Base-by-base conservation (phyloP, 371 early-diverging fungal species). In the Saksenaea oblongispora region DNA sequence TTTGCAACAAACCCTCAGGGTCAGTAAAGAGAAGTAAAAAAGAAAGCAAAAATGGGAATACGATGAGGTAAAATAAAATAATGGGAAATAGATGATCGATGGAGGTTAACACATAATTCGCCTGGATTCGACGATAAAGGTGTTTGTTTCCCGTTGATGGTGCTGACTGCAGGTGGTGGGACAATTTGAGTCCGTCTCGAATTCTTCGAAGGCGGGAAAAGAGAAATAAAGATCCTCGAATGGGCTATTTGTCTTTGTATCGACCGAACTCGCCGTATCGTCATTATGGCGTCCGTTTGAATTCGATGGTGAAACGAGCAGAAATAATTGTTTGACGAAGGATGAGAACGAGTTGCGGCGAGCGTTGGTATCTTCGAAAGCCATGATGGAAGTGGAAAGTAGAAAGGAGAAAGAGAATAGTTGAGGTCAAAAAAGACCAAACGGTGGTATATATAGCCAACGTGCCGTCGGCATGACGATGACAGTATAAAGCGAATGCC, bases 191-290 rank as follows among this genome's bases (percentile, higher is more conserved):
- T 66, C 67, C 17, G 67, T 18, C 18, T 66, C 67, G 22, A 58
- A 58, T 53, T 66, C 67, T 54, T 66, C 67, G 24, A 66, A 59
- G 13, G 67, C 67, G 9, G 67, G 67, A 36, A 66, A 66, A 34
- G 67, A 66, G 51, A 66, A 47, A 62, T 66, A 66, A 53, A 66
- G 58, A 26, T 66, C 67, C 37, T 62, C 35, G 59, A 66, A 66
- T 22, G 54, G 39, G 34, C 67, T 66, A 34, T 59, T 27, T 3
- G 51, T 18, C 22, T 47, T 47, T n/a, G 22, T 22, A 47, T 47
- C 51, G 27, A 18, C 22, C 5, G 22, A 31, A 31, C 31, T 47
- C 22, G 51, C 22, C 17, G 9, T 14, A 14, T 27, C 9, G 41
- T 54, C 37, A n/a, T 47, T 53, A 35, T 35, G 55, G 15, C 58